Evolutionary conservation across 2,329 filamentous ascomycete species (phyloP), one percentile per base, ranked within the genome.

Genomic region (Aureobasidium mangrovei): DNA sequence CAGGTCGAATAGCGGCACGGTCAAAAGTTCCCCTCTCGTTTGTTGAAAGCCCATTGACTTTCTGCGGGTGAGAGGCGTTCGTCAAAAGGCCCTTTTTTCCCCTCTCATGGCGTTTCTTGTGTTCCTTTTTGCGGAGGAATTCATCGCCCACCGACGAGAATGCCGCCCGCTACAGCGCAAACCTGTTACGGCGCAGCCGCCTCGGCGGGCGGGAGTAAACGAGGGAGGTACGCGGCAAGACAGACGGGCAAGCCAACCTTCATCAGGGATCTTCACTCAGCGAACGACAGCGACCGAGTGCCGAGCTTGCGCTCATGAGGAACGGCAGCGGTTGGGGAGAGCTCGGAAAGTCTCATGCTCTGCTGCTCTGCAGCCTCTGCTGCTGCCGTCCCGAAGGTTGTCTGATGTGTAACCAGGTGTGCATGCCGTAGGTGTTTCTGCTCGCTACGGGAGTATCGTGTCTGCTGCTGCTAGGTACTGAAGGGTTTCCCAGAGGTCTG

Each of bases 261-360:
- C 33, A 8, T n/a, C 42, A 10, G 47, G 38, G 47, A 51, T 51
- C 47, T 51, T 51, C 47, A 51, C 38, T 51, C 18, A 18, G 18
- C 18, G 18, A 18, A 18, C 18, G 18, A 18, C 18, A 18, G 18
- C 18, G 1, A 18, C 18, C 18, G 18, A 18, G 18, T 18, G 18
- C 18, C 18, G 18, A 18, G 18, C 18, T 18, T 18, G 18, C 18
- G 18, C 18, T 18, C 18, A 18, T 18, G 18, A 18, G 18, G 18
- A 18, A 18, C 18, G 18, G 18, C 18, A 18, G 18, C 18, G 18
- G 18, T 18, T 18, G 18, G 18, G 18, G 18, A 1, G 18, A 18
- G 18, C 18, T 18, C 18, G 18, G 18, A 18, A 18, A 18, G 18
- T 18, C 18, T 18, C 18, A 18, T 18, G 18, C 18, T 18, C 1